Evolutionary conservation across 805 yeast species (phyloP), one percentile per base, ranked within the genome.

Genomic region (Starmerella stellata): DNA sequence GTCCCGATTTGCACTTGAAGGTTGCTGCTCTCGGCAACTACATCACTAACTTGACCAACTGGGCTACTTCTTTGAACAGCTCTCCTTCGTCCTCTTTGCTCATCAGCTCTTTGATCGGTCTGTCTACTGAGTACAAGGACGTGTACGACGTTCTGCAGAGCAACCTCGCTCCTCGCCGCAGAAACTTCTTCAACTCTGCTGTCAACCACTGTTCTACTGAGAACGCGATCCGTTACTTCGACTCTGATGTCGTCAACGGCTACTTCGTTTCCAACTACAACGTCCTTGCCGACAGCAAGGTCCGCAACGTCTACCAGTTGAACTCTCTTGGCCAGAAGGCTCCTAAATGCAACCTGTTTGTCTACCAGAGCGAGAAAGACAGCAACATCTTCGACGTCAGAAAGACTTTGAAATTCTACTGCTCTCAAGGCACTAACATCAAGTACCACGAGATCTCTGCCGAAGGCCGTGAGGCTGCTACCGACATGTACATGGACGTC

Each of bases 291-390:
- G 31, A 36, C 19, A 43, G 36, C 4, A 30, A 36, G 15, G 43
- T 44, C 11, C 30, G 35, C 20, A 32, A 34, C 21, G 49, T 46
- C 24, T 43, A 45, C 17, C 36, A 20, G 4, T 41, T 47, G 20
- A 50, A 50, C 35, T 32, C 39, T 14, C 43, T 50, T 19, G 58
- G 56, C 14, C 23, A 37, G 23, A 19, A 34, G 7, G 44, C 45
- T 4, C 55, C 57, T 13, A 42, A 39, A 21, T 33, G 39, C 5
- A 52, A 50, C 2, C 4, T 52, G 37, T 32, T 20, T 15, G 41
- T 55, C 14, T 54, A 53, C 44, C 55, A 52, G 24, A 52, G 53
- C 14, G 36, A 37, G 25, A 34, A 38, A 16, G 60, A 56, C 39
- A 49, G 42, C 27, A 44, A 45, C 15, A 34, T 39, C 3, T 25